Percentiles rank a stretch among this genome's conserved stretches.
phyloP scores from a whole-genome alignment of 2,329 filamentous ascomycete species.

The Aspergillus ibericus region DNA sequence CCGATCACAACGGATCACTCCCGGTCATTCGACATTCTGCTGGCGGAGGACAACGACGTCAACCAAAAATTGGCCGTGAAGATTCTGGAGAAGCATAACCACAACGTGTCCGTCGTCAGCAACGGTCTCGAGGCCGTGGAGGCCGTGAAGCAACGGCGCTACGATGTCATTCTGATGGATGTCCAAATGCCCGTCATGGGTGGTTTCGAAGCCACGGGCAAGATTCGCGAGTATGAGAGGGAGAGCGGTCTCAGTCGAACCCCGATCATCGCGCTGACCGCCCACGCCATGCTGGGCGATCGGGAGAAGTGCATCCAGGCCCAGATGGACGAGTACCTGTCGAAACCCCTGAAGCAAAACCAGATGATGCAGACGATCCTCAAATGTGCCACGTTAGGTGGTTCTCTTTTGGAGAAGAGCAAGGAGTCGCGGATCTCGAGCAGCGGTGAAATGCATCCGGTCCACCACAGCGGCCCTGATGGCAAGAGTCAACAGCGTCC shows the following conservation, averaged over 20 bases:
- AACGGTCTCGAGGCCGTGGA: slow-evolving; percentile 94
- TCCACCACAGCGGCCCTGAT: slow-evolving; percentile 31
- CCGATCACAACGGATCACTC: slow-evolving; percentile 91
- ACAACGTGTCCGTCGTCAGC: slow-evolving; percentile 70
- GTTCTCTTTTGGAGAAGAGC: slow-evolving; percentile 44
- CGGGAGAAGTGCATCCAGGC: slow-evolving; percentile 97
- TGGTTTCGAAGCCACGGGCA: slow-evolving; percentile 93
- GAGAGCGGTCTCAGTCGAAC: slow-evolving; percentile 77
- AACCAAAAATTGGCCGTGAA: slow-evolving; percentile 96
- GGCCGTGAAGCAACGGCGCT: slow-evolving; percentile 86
- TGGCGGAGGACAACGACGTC: slow-evolving; percentile 96
- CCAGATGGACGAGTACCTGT: slow-evolving; percentile 98
- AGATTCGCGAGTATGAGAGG: slow-evolving; percentile 93
- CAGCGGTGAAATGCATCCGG: slow-evolving; percentile 40
- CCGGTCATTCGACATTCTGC: slow-evolving; percentile 89
- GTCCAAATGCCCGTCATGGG: slow-evolving; percentile 99
- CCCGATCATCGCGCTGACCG: slow-evolving; percentile 94
- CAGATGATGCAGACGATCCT: slow-evolving; percentile 97
- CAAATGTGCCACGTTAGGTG: slow-evolving; percentile 88
- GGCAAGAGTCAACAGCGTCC: slow-evolving; percentile 51
- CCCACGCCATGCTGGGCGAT: slow-evolving; percentile 98
- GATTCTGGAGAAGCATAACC: slow-evolving; percentile 93
- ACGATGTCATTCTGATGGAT: slow-evolving; percentile 97
- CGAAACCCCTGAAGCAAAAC: slow-evolving; percentile 94
- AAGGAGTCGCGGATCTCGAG: slow-evolving; percentile 44